phyloP scores from a whole-genome alignment of 495 filamentous ascomycete species.

The Pseudomonodictys pantanalensis region DNA sequence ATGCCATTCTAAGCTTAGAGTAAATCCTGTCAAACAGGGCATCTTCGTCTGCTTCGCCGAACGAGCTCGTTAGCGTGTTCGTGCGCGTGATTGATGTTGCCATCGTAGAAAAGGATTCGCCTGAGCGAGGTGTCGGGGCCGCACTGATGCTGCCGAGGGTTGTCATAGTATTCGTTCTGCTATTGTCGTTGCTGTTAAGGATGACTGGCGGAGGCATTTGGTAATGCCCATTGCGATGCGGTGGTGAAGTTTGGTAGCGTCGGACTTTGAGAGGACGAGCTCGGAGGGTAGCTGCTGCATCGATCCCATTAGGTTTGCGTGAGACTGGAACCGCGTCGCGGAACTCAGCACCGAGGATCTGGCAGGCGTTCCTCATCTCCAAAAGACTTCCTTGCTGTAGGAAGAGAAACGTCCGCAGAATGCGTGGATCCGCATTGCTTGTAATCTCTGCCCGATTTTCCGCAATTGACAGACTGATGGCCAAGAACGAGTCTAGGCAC shows the following conservation, averaged over 20 bases:
- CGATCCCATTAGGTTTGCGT: slow-evolving; percentile 37
- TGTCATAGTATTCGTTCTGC: slow-evolving; percentile 47
- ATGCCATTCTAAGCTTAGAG: slow-evolving; percentile 63
- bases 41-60: slow-evolving; percentile 71
- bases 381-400: slow-evolving; percentile 31
- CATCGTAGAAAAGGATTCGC: slow-evolving; percentile 66
- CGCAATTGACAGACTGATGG: slow-evolving; percentile 67
- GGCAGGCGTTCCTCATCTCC: slow-evolving; percentile 31
- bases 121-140: slow-evolving; percentile 71
- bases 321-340: slow-evolving; percentile 38
- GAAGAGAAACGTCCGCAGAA: slow-evolving; percentile 26
- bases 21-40: slow-evolving; percentile 78
- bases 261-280: slow-evolving; percentile 28
- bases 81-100: slow-evolving; percentile 48
- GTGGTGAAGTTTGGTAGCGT: slow-evolving; percentile 30
- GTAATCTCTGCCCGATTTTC: slow-evolving; percentile 68
- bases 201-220: slow-evolving; percentile 33
- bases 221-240: slow-evolving; percentile 22
- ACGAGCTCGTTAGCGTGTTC: slow-evolving; percentile 50
- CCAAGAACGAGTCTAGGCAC: slow-evolving; percentile 72
- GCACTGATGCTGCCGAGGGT: no score
- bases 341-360: slow-evolving; percentile 28
- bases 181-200: slow-evolving; percentile 46
- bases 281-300: slow-evolving; percentile 19
- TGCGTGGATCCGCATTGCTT: slow-evolving; percentile 63